Evolutionary conservation across 257 asterid species (phyloP), one percentile per base, ranked within the genome.

Genomic region (Hygrophila difformis): DNA sequence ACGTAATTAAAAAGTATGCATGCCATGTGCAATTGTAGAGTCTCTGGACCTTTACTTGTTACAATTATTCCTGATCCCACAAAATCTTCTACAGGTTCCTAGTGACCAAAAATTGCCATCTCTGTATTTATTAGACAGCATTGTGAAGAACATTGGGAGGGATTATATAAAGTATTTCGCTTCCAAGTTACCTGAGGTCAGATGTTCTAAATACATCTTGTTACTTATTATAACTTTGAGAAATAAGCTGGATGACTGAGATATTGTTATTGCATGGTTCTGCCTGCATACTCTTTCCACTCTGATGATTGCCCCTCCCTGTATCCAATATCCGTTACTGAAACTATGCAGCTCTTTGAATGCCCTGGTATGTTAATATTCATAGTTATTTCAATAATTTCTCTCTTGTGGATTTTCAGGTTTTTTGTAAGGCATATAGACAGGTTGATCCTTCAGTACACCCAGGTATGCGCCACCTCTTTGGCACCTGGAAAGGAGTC

Each of bases 81-180:
- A 39, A 55, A 65, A 47, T 59, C 40, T 22, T 68, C 46, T 71
- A 56, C 94, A 89, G 96, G 93, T 89, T 72, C 83, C 96, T 31
- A 68, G 74, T 0, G 96, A 89, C 44, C 94, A 75, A 59, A 89
- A 89, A 77, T 76, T 89, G 67, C 97, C 97, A 51, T 89, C 96
- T 44, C 84, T 89, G 33, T 89, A 89, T 65, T 78, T 89, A 40
- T 63, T 89, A 66, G 97, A 89, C 81, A 89, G 94, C 66, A 82
- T 85, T 51, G 97, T 89, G 84, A 89, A 89, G 84, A 89, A 85
- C 65, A 81, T 89, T 55, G 96, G 96, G 70, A 65, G 77, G 74
- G 96, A 89, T 75, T 89, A 89, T 72, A 74, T 81, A 24, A 81
- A 77, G 45, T 56, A 72, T 49, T 77, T 77, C 34, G 75, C 77